Evolutionary conservation across 2,329 filamentous ascomycete species (phyloP), one percentile per base, ranked within the genome.

Genomic region (Beauveria caledonica): DNA sequence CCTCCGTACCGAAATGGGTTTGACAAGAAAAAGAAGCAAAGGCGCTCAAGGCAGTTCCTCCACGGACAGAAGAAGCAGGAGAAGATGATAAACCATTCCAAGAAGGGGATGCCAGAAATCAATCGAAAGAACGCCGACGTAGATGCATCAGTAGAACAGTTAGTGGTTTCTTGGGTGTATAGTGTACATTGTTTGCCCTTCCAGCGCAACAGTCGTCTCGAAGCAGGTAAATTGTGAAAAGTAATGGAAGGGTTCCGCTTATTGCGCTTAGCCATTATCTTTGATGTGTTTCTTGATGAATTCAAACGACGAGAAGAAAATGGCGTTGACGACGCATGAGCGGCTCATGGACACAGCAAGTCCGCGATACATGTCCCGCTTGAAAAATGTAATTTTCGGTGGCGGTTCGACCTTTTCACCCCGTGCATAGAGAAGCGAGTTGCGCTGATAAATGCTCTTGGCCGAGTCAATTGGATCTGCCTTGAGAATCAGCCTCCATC

Each of bases 241-340:
- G n/a, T 1, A 17, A 15, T 21, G 19, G 29, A 21, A 1, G 15
- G 11, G 2, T 29, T 11, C 2, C 10, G 8, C 17, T 5, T 19
- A 4, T 17, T 19, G 15, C 7, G 8, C 48, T 61, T n/a, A 60
- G 40, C 57, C 64, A 82, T 74, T 10, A 76, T 72, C 68, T 82
- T 61, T 80, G 72, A 86, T 84, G 64, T 80, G 78, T 71, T 86
- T 87, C 76, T 94, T 94, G 67, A 90, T 82, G 67, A 90, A 86
- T 74, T 95, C 90, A 71, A 94, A 95, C 44, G 86, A 88, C 48
- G 89, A 92, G 76, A 95, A 95, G 80, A 95, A 95, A 68, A 95
- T 89, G 65, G 90, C 89, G 71, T 95, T 95, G 66, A 94, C 86
- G 57, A 90, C 80, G 68, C 88, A 92, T 13, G 89, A 92, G 60